A percentile compares a stretch with the other conserved stretches of the same genome.
These are phyloP conservation scores for Penicillium chermesinum DNA, from an alignment of 495 filamentous ascomycete genomes.

Conservation along the genomic window DNA sequence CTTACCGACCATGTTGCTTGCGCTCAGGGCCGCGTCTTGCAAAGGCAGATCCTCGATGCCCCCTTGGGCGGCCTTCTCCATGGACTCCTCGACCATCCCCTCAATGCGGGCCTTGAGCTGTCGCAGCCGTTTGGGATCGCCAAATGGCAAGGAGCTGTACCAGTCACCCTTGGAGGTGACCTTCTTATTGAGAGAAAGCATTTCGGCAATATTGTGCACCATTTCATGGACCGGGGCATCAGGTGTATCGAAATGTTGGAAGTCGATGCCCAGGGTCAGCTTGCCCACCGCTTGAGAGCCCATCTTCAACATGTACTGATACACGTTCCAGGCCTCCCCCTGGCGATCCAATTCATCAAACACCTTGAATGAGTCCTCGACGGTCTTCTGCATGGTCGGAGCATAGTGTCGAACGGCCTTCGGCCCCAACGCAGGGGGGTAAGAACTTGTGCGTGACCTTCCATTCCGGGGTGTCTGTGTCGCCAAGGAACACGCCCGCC, in stretches of 20 bases:
- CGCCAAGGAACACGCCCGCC: constrained; percentile 46
- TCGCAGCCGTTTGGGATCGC: constrained; percentile 36
- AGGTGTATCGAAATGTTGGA: constrained; percentile 42
- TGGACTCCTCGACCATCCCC: constrained; percentile 29
- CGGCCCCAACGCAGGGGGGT: constrained; percentile 45
- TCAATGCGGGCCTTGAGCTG: constrained; percentile 16
- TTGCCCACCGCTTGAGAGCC: constrained; percentile 47
- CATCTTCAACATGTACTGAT: constrained; percentile 54
- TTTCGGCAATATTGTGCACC: constrained; percentile 31
- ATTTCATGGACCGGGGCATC: constrained; percentile 36
- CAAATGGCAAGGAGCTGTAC: constrained; percentile 49
- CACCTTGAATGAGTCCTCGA: constrained; percentile 37
- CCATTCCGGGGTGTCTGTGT: constrained; percentile 45
- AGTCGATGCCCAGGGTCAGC: constrained; percentile 44
- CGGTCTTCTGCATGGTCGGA: constrained; percentile 45
- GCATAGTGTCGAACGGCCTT: constrained; percentile 52
- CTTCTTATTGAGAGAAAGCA: constrained; percentile 47
- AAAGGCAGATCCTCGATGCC: constrained; percentile 39
- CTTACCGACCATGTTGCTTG: constrained; percentile 3
- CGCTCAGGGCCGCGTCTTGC: constrained; percentile 45
- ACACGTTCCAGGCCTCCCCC: constrained; percentile 49
- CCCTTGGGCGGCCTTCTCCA: constrained; percentile 19
- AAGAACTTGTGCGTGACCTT: constrained; percentile 49
- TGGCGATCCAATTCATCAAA: constrained; percentile 47
- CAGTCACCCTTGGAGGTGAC: constrained; percentile 39